phyloP scores from a whole-genome alignment of 495 filamentous ascomycete species.

The Penicillium arizonense region DNA sequence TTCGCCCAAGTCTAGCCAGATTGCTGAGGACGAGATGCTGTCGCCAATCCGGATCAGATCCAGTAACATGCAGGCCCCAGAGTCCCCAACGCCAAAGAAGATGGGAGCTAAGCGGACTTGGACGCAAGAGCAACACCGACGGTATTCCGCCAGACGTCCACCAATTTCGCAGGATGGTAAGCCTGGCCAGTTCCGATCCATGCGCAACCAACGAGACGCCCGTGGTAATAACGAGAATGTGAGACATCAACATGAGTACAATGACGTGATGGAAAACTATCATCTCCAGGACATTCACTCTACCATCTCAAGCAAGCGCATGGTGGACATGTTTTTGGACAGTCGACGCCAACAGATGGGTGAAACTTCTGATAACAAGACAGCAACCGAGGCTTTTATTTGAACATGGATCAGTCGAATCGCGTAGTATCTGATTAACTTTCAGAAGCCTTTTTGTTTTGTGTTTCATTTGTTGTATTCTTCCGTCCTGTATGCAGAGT shows the following conservation, averaged over 20 bases:
- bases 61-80: constrained; percentile 22
- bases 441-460: too few relatives aligned
- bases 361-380: constrained; percentile 16
- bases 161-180: constrained; percentile 24
- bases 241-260: constrained; percentile 21
- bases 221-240: constrained; percentile 35
- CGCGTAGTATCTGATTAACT: too few relatives aligned
- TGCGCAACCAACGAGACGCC: constrained; percentile 21
- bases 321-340: constrained; percentile 61
- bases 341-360: constrained; percentile 49
- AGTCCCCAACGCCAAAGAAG: constrained; percentile 34
- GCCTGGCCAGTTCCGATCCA: constrained; percentile 29
- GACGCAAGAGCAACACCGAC: constrained; percentile 34
- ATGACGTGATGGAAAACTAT: constrained; percentile 19
- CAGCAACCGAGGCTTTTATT: constrained; percentile 27
- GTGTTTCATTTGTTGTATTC: too few relatives aligned
- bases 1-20: neutral
- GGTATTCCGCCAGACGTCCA: constrained; percentile 33
- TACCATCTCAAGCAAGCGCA: constrained; percentile 50
- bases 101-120: constrained; percentile 18
- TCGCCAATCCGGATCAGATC: constrained; percentile 30
- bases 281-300: constrained; percentile 22
- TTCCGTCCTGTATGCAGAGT: too few relatives aligned
- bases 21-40: neutral
- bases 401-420: constrained; percentile 5